Conservation (phyloP, 2,329 filamentous ascomycete genomes). For the Colletotrichum limetticola region DNA sequence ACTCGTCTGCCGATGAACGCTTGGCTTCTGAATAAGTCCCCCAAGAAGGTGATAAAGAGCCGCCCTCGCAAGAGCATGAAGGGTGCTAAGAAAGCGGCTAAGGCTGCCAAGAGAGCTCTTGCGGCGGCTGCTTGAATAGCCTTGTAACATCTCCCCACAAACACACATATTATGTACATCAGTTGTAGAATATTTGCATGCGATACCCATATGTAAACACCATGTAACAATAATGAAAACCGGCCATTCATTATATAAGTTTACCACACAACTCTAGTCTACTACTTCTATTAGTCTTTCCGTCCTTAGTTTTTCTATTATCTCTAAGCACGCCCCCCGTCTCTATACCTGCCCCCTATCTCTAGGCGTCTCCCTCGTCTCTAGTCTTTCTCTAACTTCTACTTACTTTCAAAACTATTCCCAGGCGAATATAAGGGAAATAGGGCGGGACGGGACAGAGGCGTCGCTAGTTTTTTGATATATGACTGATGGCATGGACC, state of each 20-base stretch:
- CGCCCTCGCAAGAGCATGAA: conserved; percentile 79
- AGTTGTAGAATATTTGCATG: background rate
- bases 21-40: conserved; percentile 71
- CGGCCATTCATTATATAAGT: background rate
- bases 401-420: no score
- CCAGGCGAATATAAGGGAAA: no score
- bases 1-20: conserved; percentile 76
- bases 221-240: background rate
- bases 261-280: background rate
- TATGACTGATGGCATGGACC: conserved; percentile 1
- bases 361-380: no score
- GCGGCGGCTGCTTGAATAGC: background rate
- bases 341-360: no score
- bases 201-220: background rate
- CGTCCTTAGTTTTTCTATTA: no score
- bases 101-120: conserved; percentile 46
- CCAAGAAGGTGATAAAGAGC: conserved; percentile 57
- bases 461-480: background rate
- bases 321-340: no score
- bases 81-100: conserved; percentile 64
- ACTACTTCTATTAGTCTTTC: background rate
- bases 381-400: no score
- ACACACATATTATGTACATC: background rate
- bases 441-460: background rate
- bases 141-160: background rate